phyloP scores from a whole-genome alignment of 352 stramenopile species.

The Phytophthora litchii region DNA sequence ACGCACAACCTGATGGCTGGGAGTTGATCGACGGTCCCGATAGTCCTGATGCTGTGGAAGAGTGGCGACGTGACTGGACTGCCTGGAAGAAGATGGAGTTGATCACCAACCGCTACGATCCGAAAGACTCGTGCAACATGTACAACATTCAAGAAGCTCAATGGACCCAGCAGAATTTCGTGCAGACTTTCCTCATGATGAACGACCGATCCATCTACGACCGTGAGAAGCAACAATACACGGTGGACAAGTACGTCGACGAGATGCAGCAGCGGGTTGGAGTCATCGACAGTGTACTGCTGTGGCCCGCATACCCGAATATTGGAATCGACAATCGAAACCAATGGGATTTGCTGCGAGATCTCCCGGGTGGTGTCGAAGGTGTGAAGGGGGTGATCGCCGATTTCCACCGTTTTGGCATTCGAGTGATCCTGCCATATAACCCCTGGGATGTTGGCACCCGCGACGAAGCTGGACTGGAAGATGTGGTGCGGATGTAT shows the following conservation, averaged over 20 bases:
- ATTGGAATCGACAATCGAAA: constrained; percentile 86
- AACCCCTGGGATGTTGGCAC: constrained; percentile 87
- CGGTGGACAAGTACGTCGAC: constrained; percentile 71
- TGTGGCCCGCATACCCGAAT: constrained; percentile 86
- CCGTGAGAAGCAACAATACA: constrained; percentile 62
- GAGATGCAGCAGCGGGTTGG: constrained; percentile 60
- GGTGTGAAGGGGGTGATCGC: constrained; percentile 51
- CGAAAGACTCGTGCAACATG: constrained; percentile 56
- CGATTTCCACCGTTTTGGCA: constrained; percentile 61
- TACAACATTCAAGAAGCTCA: constrained; percentile 69
- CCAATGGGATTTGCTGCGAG: constrained; percentile 73
- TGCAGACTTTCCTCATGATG: constrained; percentile 82
- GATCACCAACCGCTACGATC: constrained; percentile 63
- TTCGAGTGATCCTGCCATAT: constrained; percentile 83
- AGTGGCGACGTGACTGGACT: constrained; percentile 65
- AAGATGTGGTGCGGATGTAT: constrained; percentile 75
- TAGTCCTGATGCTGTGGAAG: constrained; percentile 34
- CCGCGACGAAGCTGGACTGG: constrained; percentile 51
- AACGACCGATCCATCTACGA: constrained; percentile 81
- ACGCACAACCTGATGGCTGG: constrained; percentile 79
- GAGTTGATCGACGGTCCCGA: constrained; percentile 76
- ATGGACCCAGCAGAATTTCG: constrained; percentile 83
- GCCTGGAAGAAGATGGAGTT: constrained; percentile 81
- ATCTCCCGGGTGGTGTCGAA: constrained; percentile 59
- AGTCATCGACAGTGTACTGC: constrained; percentile 77